These are phyloP conservation scores for Syzygium grande DNA, from an alignment of 345 rosid species.

Conservation along the genomic window DNA sequence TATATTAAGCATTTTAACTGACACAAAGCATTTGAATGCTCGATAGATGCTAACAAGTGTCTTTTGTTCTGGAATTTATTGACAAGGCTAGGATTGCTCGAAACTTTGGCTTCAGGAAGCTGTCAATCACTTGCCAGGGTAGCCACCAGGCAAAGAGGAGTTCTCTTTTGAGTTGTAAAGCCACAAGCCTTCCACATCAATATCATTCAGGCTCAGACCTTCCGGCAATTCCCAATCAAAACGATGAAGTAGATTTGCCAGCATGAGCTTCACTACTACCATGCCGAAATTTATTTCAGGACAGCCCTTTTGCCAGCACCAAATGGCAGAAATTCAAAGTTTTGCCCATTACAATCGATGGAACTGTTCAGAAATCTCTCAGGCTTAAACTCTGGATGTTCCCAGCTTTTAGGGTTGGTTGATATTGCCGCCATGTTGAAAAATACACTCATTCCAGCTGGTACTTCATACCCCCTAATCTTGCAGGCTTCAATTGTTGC, in stretches of 20 bases:
- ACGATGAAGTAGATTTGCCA: constrained; percentile 30
- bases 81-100: too few species aligned
- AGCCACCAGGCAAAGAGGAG: constrained; percentile 25
- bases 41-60: too few species aligned
- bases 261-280: constrained; percentile 24
- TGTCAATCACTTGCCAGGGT: not conserved
- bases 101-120: too few species aligned
- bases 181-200: constrained; percentile 46
- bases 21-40: too few species aligned
- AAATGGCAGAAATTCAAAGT: constrained; percentile 47
- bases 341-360: constrained; percentile 35
- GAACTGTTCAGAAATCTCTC: constrained; percentile 29
- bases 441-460: constrained; percentile 23
- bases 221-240: constrained; percentile 47
- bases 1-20: too few species aligned
- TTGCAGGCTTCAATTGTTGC: constrained; percentile 16
- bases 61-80: too few species aligned
- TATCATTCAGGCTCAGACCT: constrained; percentile 27
- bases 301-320: constrained; percentile 58
- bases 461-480: constrained; percentile 22
- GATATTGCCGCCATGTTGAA: constrained; percentile 14
- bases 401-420: constrained; percentile 22
- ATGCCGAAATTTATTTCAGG: constrained; percentile 39
- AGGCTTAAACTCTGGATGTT: constrained; percentile 26
- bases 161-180: constrained; percentile 29